Evolutionary conservation across 2,329 filamentous ascomycete genomes (phyloP), one percentile per base, ranked within the genome.

Genomic region (Dothideomycetes sp.): DNA sequence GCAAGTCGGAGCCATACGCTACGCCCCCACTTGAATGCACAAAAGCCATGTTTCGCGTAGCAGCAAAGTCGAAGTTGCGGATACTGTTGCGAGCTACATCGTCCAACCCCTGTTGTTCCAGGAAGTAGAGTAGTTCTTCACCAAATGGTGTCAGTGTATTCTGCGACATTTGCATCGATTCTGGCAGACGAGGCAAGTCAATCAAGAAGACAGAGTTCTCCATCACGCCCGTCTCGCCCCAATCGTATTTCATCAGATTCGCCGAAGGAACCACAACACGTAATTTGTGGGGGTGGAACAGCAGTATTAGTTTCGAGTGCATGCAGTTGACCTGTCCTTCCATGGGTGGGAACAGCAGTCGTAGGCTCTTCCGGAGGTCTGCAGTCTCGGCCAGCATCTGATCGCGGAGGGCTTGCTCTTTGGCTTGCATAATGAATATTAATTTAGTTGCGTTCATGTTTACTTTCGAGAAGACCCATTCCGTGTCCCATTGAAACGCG

Each of bases 191-290:
- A 4, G 91, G 89, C 7, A 96, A 73, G 56, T 98, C 91, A 48
- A 98, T 88, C n/a, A 96, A 56, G 56, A 94, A 96, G 5, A 88
- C 77, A 51, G 79, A 81, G 38, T 94, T 95, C 60, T 95, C 88
- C 78, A 94, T 83, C 2, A 79, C 62, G 2, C 84, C 84, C 2
- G 70, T 72, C 57, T 93, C 85, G 8, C 88, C 89, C 88, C 91
- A 96, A 55, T 98, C 89, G 52, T 84, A 86, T 5, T 76, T 70
- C 10, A 83, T 79, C 36, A 95, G 65, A 52, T 98, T 98, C 2
- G 87, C 91, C 3, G 81, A 89, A 0, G 91, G 87, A 2, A 96
- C 68, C 1, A 82, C 89, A 33, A 98, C 70, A 5, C 91, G 77
- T 12, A 95, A 61, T 56, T 87, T 79, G 1, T 63, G 63, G 0